Evolutionary conservation across 768 basidiomycete genomes (phyloP).

Genomic region (Kwoniella botswanensis): DNA sequence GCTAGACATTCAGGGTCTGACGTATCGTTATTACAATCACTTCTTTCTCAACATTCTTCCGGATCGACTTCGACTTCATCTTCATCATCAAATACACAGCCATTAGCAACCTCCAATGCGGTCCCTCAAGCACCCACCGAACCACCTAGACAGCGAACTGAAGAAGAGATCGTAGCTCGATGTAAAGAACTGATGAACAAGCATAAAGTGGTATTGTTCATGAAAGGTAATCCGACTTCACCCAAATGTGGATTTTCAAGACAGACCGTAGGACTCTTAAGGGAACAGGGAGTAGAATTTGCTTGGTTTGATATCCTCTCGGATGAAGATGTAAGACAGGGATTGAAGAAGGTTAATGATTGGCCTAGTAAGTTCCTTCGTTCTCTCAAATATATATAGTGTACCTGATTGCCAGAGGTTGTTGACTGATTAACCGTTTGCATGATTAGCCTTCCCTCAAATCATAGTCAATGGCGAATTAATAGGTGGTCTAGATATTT

Average conservation of each 20-base stretch:
- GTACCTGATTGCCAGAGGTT: too few species aligned
- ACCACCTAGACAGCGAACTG: conserved; percentile 60
- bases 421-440: not conserved
- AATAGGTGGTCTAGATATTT: conserved; percentile 91
- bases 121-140: conserved; percentile 36
- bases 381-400: not conserved
- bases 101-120: conserved; percentile 50
- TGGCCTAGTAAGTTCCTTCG: conserved; percentile 69
- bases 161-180: conserved; percentile 71
- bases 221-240: conserved; percentile 80
- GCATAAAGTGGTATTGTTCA: conserved; percentile 79
- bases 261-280: conserved; percentile 72
- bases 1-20: conserved; percentile 80
- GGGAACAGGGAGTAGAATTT: conserved; percentile 70
- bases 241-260: conserved; percentile 87
- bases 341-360: conserved; percentile 74
- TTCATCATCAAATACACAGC: conserved; percentile 46
- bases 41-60: conserved; percentile 67
- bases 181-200: conserved; percentile 77
- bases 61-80: conserved; percentile 32
- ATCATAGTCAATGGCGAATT: conserved; percentile 74
- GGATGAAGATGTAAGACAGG: conserved; percentile 81
- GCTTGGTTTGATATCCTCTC: conserved; percentile 79
- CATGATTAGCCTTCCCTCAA: conserved; percentile 42
- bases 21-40: conserved; percentile 67